These are phyloP conservation scores for Mycena amicta DNA, from an alignment of 768 basidiomycete species.

Conservation along the genomic window DNA sequence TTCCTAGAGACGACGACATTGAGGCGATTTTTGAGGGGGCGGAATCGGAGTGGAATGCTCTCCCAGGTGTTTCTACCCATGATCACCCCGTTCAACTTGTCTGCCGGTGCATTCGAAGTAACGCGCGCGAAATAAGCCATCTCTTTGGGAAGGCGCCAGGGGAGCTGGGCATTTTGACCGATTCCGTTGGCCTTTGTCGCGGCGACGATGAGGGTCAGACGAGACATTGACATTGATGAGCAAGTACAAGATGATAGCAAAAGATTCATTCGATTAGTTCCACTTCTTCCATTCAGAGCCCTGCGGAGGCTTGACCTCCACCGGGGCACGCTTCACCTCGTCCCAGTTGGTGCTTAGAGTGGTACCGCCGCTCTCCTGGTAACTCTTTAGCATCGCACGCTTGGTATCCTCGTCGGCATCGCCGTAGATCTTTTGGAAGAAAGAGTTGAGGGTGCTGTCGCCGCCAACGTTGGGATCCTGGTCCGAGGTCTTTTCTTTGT, in stretches of 20 bases:
- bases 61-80: constrained; percentile 99
- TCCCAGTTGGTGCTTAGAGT: constrained; percentile 96
- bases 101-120: constrained; percentile 61
- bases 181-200: constrained; percentile 89
- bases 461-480: constrained; percentile 92
- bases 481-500: constrained; percentile 68
- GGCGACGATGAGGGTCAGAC: constrained; percentile 90
- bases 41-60: constrained; percentile 83
- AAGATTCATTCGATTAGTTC: constrained; percentile 37
- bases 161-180: constrained; percentile 72
- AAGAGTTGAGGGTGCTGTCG: constrained; percentile 80
- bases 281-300: constrained; percentile 87
- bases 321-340: constrained; percentile 70
- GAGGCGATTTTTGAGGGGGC: constrained; percentile 72
- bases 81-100: constrained; percentile 70
- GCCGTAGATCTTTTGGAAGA: constrained; percentile 90
- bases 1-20: constrained; percentile 81
- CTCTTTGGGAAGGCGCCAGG: constrained; percentile 88
- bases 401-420: constrained; percentile 91
- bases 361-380: constrained; percentile 92
- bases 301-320: constrained; percentile 80
- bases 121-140: constrained; percentile 91
- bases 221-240: constrained; percentile 46
- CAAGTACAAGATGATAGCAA: constrained; percentile 7
- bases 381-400: constrained; percentile 98